Percentiles rank a stretch among this genome's conserved stretches.
Conservation (phyloP, 495 filamentous ascomycete species). For the Pseudomonodictys pantanalensis region DNA sequence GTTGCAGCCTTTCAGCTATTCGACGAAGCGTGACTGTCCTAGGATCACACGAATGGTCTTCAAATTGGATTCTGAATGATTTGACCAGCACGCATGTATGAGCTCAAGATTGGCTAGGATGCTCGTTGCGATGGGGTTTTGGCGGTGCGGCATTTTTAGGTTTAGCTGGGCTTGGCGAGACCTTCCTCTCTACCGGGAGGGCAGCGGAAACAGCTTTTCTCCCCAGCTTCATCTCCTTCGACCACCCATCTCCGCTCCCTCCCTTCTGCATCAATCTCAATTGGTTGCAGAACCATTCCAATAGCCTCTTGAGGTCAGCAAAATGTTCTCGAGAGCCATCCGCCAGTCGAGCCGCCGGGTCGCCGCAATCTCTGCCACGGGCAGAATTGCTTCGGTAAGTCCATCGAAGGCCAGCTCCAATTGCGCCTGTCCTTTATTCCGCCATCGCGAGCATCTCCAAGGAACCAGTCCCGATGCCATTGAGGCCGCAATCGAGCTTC, state of each 20-base stretch:
- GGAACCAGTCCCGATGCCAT: conserved; percentile 4
- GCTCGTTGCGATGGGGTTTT: too few relatives aligned
- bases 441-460: conserved; percentile 35
- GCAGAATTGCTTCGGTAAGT: conserved; percentile 92
- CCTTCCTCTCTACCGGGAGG: conserved; percentile 3
- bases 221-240: conserved; percentile 18
- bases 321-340: conserved; percentile 97
- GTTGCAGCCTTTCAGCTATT: too few relatives aligned
- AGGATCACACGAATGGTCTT: too few relatives aligned
- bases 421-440: conserved; percentile 39
- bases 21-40: too few relatives aligned
- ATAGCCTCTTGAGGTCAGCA: conserved; percentile 57
- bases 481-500: conserved; percentile 35
- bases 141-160: neutral
- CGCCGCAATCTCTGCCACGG: conserved; percentile 83
- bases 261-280: conserved; percentile 38
- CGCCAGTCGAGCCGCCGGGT: conserved; percentile 91
- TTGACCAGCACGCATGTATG: too few relatives aligned
- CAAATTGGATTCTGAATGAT: too few relatives aligned
- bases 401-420: conserved; percentile 32
- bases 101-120: too few relatives aligned
- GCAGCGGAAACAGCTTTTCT: neutral
- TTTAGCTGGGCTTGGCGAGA: neutral
- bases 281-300: conserved; percentile 35
- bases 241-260: conserved; percentile 29